phyloP scores from a whole-genome alignment of 768 basidiomycete genomes.

The Lactarius sp. region DNA sequence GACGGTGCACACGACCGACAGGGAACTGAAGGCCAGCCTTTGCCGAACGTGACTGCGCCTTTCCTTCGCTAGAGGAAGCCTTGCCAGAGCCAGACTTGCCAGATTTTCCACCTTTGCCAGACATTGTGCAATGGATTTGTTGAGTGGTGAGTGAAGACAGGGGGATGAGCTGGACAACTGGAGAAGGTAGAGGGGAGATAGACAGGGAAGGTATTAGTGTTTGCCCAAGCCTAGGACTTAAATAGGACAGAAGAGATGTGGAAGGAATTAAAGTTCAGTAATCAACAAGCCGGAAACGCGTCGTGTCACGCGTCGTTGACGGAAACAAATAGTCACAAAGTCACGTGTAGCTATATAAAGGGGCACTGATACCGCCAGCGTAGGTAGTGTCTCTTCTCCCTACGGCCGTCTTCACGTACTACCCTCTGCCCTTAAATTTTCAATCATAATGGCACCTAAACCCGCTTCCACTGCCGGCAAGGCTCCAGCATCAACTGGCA shows the following conservation, averaged over 20 bases:
- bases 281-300: conserved; percentile 37
- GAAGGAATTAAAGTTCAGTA: conserved; percentile 33
- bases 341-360: conserved; percentile 21
- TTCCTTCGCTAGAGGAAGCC: conserved; percentile 37
- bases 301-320: conserved; percentile 25
- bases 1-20: conserved; percentile 90
- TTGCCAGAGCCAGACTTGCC: conserved; percentile 38
- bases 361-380: conserved; percentile 8
- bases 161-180: background rate
- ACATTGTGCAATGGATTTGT: conserved; percentile 43
- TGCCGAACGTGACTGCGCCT: conserved; percentile 64
- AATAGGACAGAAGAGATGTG: conserved; percentile 28
- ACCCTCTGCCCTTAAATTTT: conserved; percentile 14
- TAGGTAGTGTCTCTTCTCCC: conserved; percentile 7
- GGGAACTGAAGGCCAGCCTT: conserved; percentile 82
- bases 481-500: conserved; percentile 62
- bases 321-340: conserved; percentile 29
- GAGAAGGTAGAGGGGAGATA: background rate
- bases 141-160: conserved; percentile 4
- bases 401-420: conserved; percentile 8
- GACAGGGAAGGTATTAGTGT: background rate
- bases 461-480: conserved; percentile 83
- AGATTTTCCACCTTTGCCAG: conserved; percentile 50
- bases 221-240: conserved; percentile 22
- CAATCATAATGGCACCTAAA: conserved; percentile 55